Conservation (phyloP, 2,329 filamentous ascomycete genomes). For the Teratosphaeria viscida region DNA sequence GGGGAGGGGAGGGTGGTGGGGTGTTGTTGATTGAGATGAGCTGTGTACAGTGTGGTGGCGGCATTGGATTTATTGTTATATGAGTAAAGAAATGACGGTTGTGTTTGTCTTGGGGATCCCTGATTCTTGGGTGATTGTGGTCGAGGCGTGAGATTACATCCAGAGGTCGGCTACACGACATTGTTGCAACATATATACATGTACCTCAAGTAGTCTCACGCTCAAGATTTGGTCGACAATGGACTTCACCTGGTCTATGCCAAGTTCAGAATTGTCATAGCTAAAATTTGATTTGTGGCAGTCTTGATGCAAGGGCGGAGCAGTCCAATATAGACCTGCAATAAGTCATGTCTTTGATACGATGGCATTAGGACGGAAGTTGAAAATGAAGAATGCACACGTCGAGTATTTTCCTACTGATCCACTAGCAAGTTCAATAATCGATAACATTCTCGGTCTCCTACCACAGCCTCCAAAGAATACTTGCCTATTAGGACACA, state of each 20-base stretch:
- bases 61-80: background rate
- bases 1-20: background rate
- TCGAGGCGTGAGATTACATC: background rate
- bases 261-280: background rate
- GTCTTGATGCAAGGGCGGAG: background rate
- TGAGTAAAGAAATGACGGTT: background rate
- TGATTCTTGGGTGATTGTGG: background rate
- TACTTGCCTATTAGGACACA: no score
- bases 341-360: background rate
- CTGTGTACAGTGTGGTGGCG: no score
- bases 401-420: background rate
- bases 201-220: background rate
- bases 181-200: no score
- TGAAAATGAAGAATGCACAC: background rate
- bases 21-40: background rate
- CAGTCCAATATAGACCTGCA: background rate
- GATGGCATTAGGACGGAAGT: background rate
- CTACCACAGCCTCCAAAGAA: no score
- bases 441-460: background rate
- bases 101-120: background rate
- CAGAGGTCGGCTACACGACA: background rate
- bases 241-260: background rate
- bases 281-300: background rate
- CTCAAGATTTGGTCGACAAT: background rate
- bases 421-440: background rate